Evolutionary conservation across 352 stramenopile genomes (phyloP).

Genomic region (Detonula confervacea): DNA sequence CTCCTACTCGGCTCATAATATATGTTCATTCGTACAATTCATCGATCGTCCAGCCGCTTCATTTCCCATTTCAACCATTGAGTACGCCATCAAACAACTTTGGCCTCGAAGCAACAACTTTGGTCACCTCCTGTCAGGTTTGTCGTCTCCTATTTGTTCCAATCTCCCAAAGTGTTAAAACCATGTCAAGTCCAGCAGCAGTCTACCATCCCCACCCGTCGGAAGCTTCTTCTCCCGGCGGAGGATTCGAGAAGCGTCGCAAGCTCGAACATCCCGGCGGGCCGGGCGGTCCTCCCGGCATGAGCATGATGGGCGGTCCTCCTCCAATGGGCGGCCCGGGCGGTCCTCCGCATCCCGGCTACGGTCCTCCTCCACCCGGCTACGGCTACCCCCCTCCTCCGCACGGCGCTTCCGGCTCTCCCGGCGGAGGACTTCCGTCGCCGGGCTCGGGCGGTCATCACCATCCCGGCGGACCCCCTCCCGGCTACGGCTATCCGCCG

Average conservation of each 20-base stretch:
- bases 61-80: too few species aligned
- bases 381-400: conserved; percentile 8
- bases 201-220: conserved; percentile 7
- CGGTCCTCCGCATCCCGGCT: conserved; percentile 6
- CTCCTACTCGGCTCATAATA: too few species aligned
- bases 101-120: too few species aligned
- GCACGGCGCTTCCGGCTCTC: neutral
- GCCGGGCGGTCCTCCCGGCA: too few species aligned
- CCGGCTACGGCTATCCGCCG: conserved; percentile 17
- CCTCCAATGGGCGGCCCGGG: neutral
- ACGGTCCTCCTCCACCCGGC: conserved; percentile 4
- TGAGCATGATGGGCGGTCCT: neutral
- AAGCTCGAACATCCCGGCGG: conserved; percentile 25
- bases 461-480: neutral
- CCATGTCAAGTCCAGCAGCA: neutral
- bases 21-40: too few species aligned
- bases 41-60: too few species aligned
- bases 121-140: conserved; percentile 14
- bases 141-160: neutral
- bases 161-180: too few species aligned
- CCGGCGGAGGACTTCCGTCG: neutral
- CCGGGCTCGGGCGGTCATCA: too few species aligned
- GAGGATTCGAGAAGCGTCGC: conserved; percentile 48
- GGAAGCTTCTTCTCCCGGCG: conserved; percentile 3
- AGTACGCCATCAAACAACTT: too few species aligned